Conservation (phyloP, 768 basidiomycete species). For the Xerocomellus intermedius region DNA sequence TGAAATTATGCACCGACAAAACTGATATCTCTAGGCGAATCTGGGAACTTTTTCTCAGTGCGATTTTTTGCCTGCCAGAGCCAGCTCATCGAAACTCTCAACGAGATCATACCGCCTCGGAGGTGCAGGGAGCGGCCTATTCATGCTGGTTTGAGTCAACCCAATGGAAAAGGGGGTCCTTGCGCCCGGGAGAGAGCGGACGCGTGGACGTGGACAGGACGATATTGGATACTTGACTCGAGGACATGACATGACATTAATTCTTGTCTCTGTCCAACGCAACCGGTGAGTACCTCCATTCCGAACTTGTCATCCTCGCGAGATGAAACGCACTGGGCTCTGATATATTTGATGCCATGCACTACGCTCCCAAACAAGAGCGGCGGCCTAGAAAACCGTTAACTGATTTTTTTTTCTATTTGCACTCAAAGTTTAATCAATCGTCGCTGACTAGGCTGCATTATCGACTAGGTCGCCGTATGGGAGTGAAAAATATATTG, state of each 20-base stretch:
- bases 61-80: conserved; percentile 26
- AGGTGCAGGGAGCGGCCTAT: conserved; percentile 10
- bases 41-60: conserved; percentile 14
- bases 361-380: conserved; percentile 44
- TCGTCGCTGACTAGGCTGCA: conserved; percentile 7
- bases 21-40: neutral
- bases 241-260: neutral
- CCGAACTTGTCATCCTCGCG: neutral
- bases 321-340: conserved; percentile 69
- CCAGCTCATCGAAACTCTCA: conserved; percentile 33
- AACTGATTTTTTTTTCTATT: conserved; percentile 39
- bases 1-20: conserved; percentile 60
- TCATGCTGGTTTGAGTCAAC: conserved; percentile 18
- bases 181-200: conserved; percentile 5
- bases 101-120: conserved; percentile 29
- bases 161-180: neutral
- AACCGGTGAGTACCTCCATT: neutral
- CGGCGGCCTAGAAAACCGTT: conserved; percentile 69
- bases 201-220: conserved; percentile 1
- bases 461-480: conserved; percentile 1
- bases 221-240: conserved; percentile 22
- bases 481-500: neutral
- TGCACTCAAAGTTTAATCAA: neutral
- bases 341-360: conserved; percentile 51
- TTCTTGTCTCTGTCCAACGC: neutral